Percentiles rank a stretch among this genome's conserved stretches.
Conservation (phyloP, 2,329 filamentous ascomycete species). For the Hypoxylon sp. region DNA sequence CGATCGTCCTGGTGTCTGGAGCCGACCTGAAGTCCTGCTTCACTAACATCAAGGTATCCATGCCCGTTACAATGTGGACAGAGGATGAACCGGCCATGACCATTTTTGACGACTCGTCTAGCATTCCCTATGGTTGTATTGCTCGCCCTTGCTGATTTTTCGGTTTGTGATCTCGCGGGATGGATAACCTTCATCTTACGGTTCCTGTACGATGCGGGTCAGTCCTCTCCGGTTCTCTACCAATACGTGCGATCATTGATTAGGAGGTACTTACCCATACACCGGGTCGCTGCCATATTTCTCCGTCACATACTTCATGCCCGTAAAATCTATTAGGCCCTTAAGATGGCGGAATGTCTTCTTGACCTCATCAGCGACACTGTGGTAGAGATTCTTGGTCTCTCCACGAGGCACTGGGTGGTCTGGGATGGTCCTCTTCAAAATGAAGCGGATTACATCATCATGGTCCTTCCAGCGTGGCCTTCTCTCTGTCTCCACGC, state of each 20-base stretch:
- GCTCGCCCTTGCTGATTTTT: neutral
- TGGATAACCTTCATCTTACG: slow-evolving; percentile 24
- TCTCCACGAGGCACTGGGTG: slow-evolving; percentile 19
- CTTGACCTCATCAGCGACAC: slow-evolving; percentile 19
- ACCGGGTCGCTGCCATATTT: slow-evolving; percentile 27
- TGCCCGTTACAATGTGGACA: slow-evolving; percentile 27
- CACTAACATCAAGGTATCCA: slow-evolving; percentile 8
- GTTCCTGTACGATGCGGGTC: slow-evolving; percentile 14
- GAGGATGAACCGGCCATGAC: neutral
- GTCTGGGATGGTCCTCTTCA: slow-evolving; percentile 23
- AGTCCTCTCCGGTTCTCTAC: neutral
- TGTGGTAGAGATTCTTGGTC: slow-evolving; percentile 1
- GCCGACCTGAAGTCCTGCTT: neutral
- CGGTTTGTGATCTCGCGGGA: neutral
- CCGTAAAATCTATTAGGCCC: neutral
- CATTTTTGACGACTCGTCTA: neutral
- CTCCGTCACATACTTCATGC: slow-evolving; percentile 32
- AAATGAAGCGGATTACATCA: slow-evolving; percentile 27
- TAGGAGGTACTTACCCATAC: slow-evolving; percentile 28
- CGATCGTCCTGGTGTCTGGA: neutral
- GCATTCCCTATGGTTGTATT: neutral
- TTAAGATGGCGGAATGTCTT: slow-evolving; percentile 7
- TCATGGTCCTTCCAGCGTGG: slow-evolving; percentile 18
- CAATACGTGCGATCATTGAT: neutral
- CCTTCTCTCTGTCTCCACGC: neutral